Evolutionary conservation across 2,329 filamentous ascomycete species (phyloP).

Genomic region (Colletotrichum cordylinicola): DNA sequence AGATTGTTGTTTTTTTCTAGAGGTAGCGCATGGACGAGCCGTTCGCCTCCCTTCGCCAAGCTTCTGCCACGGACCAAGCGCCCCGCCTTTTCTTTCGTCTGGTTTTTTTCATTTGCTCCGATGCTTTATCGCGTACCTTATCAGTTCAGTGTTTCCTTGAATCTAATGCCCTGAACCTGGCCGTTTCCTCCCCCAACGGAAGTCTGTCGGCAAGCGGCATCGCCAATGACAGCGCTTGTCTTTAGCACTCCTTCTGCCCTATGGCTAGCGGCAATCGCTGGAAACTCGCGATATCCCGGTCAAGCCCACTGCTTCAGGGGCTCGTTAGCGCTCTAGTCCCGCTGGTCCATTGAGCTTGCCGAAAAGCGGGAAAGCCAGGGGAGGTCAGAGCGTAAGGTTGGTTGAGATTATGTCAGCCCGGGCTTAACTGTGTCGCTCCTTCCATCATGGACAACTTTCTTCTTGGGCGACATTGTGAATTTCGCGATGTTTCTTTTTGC

Average conservation of each 20-base stretch:
- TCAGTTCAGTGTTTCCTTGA: background rate
- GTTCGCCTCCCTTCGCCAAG: conserved; percentile 11
- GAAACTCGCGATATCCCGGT: background rate
- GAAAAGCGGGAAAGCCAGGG: background rate
- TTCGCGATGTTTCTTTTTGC: background rate
- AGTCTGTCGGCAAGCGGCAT: background rate
- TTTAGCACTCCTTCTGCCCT: background rate
- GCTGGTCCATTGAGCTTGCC: background rate
- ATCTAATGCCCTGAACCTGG: background rate
- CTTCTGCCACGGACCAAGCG: background rate
- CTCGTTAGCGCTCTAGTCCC: background rate
- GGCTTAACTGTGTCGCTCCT: background rate
- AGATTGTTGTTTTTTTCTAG: background rate
- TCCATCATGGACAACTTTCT: background rate
- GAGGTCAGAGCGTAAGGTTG: background rate
- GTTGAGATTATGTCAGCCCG: conserved; percentile 6
- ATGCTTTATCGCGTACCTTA: background rate
- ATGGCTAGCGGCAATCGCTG: background rate
- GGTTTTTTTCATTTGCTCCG: background rate
- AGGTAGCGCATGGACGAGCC: background rate
- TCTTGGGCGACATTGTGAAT: background rate
- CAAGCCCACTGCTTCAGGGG: background rate
- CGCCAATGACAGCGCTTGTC: background rate
- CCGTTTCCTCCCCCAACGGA: background rate
- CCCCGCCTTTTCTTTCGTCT: conserved; percentile 4